Evolutionary conservation across 1,139 yeast species (phyloP).

Genomic region (Pneumocystis murina): DNA sequence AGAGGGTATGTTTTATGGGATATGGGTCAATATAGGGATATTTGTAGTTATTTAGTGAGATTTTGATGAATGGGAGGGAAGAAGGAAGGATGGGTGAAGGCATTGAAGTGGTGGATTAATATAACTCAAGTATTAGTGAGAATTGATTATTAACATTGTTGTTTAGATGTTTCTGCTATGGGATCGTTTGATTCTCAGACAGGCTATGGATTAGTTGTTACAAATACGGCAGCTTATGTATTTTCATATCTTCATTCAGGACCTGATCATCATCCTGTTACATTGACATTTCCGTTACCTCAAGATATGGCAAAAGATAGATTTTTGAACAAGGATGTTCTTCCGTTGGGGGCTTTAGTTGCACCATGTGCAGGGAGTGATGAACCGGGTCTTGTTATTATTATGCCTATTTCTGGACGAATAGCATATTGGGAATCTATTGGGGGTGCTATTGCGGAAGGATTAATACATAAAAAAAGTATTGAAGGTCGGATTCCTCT

Average conservation of each 20-base stretch:
- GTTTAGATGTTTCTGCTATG: constrained; percentile 18
- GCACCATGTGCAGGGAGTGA: constrained; percentile 18
- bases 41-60: neutral
- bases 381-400: constrained; percentile 57
- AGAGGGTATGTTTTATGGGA: constrained; percentile 10
- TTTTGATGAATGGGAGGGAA: no score
- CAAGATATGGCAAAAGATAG: constrained; percentile 28
- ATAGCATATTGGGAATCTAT: constrained; percentile 53
- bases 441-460: constrained; percentile 53
- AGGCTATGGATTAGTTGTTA: constrained; percentile 40
- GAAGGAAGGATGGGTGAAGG: no score
- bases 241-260: constrained; percentile 57
- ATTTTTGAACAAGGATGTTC: constrained; percentile 50
- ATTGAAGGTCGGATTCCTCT: constrained; percentile 27
- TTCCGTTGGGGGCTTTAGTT: constrained; percentile 34
- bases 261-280: constrained; percentile 47
- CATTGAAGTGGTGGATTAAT: no score
- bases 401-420: constrained; percentile 41
- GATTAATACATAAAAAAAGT: constrained; percentile 32
- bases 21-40: neutral
- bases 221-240: constrained; percentile 27
- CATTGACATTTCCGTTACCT: constrained; percentile 30
- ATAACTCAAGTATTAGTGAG: neutral
- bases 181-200: constrained; percentile 44
- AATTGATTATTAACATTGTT: constrained; percentile 5